A percentile compares a stretch with the other conserved stretches of the same genome.
These are phyloP conservation scores for Ustilago nuda DNA, from an alignment of 1,284 basidiomycete genomes.

Conservation along the genomic window DNA sequence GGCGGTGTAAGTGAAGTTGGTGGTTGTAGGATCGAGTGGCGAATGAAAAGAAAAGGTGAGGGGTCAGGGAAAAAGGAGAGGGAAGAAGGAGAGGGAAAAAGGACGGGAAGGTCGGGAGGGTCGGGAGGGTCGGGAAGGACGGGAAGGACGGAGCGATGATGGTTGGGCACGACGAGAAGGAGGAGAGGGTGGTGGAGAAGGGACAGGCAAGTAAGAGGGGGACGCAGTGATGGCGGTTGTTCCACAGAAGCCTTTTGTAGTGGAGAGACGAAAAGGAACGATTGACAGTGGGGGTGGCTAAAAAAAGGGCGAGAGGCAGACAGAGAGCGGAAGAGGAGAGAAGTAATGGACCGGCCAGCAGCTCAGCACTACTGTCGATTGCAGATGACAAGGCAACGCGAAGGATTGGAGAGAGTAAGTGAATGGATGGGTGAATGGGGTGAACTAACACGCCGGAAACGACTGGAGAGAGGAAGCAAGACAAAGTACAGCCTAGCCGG, in stretches of 20 bases:
- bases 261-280: neutral
- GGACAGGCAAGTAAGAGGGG: neutral
- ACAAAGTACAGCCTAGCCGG: neutral
- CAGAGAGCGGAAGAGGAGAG: too few relatives aligned
- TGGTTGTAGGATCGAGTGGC: neutral
- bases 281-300: neutral
- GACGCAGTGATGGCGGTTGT: slow-evolving; percentile 4
- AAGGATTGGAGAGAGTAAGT: neutral
- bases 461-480: neutral
- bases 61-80: neutral
- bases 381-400: neutral
- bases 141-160: too few relatives aligned
- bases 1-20: neutral
- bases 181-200: neutral
- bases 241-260: slow-evolving; percentile 8
- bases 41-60: neutral
- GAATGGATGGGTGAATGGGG: neutral
- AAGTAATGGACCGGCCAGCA: neutral
- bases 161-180: neutral
- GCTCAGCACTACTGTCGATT: neutral
- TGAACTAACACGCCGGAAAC: slow-evolving; percentile 11
- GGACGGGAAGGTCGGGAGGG: too few relatives aligned
- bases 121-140: too few relatives aligned
- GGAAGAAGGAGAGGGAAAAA: neutral
- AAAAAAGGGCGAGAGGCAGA: neutral